phyloP scores from a whole-genome alignment of 257 asterid genomes.

The Solanum etuberosum region DNA sequence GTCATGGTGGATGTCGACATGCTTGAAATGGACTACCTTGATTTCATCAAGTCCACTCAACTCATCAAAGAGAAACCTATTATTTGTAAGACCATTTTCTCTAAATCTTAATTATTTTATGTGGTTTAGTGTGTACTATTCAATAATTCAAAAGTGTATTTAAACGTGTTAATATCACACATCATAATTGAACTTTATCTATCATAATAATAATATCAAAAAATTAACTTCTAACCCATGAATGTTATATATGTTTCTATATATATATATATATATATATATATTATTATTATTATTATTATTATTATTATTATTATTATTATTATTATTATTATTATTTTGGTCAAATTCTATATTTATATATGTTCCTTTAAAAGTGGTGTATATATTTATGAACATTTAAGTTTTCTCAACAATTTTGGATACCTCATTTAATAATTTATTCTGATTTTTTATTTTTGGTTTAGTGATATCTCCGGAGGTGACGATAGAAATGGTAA shows the following conservation, averaged over 20 bases:
- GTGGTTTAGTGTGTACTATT: not conserved
- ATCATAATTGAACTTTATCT: not conserved
- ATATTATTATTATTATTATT: too few relatives aligned
- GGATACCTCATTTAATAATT: not conserved
- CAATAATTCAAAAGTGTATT: too few relatives aligned
- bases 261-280: too few relatives aligned
- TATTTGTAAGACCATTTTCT: slow-evolving; percentile 13
- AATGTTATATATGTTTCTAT: too few relatives aligned
- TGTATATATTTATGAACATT: too few relatives aligned
- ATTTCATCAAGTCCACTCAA: slow-evolving; percentile 17
- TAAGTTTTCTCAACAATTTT: not conserved
- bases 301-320: too few relatives aligned
- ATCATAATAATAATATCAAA: not conserved
- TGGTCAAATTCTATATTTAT: too few relatives aligned
- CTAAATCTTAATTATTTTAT: not conserved
- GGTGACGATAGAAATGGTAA: slow-evolving; percentile 4
- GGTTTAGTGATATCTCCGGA: slow-evolving; percentile 21
- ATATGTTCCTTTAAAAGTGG: too few relatives aligned
- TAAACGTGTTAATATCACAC: too few relatives aligned
- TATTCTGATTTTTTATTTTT: not conserved
- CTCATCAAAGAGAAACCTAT: slow-evolving; percentile 6
- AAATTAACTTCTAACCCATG: too few relatives aligned
- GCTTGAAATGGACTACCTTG: slow-evolving; percentile 19
- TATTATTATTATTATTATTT: too few relatives aligned
- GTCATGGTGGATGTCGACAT: slow-evolving; percentile 26